Base-by-base conservation (phyloP, 2,329 filamentous ascomycete genomes). In the Karstenula rhodostoma region DNA sequence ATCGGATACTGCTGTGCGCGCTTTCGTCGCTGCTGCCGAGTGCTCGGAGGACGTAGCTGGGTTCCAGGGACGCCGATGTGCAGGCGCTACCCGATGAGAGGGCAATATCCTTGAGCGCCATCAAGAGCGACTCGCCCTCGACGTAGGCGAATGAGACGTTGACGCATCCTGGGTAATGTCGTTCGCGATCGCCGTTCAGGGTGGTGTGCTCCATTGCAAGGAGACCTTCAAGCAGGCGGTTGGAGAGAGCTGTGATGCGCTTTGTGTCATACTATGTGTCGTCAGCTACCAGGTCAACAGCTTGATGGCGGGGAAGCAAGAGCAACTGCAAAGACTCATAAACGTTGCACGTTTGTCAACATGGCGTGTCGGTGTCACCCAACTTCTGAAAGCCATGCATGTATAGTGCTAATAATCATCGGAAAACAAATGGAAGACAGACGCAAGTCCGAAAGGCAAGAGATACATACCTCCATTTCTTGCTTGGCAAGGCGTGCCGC, bases 61-160 rank as follows among this genome's bases (percentile, higher is more conserved):
- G 95, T 79, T 99, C 95, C 35, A 99, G 83, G 0, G 95, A 99
- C 0, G 95, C 95, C 4, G 94, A 98, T 2, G 95, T 99, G 81
- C 95, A 99, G 6, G 95, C 95, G 73, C 93, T 97, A 59, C 95
- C 95, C 0, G 95, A 99, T 7, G 94, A 98, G 37, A 99, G 83
- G 0, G 95, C 95, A 79, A 99, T 97, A 70, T 99, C 95, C 81
- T 99, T 99, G 48, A 99, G 83, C 0, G 95, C 95, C 95, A 99
- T 99, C 65, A 99, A 86, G 1, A 99, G 89, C 2, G 95, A 98
- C 80, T 99, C 95, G 68, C 95, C 95, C 80, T 99, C 95, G 4
- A 99, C 93, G 73, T 99, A 99, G 35, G 95, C 94, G 75, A 99
- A 99, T 0, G 95, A 99, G 12, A 99, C 91, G 78, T 99, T 99